Conservation (phyloP, 768 basidiomycete genomes). For the Boletus reticulatus region DNA sequence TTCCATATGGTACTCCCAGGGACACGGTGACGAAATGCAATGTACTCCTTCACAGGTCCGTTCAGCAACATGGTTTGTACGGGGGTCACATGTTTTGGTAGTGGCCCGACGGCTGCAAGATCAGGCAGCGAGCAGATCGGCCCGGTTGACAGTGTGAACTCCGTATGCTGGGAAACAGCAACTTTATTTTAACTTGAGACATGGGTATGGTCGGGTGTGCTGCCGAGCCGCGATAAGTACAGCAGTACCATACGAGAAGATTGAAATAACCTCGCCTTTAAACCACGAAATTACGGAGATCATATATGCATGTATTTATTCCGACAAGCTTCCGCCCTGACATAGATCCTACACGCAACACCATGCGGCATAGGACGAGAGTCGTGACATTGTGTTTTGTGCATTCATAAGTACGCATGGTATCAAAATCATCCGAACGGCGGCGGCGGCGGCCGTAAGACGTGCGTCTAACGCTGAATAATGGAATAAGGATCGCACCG, state of each 20-base stretch:
- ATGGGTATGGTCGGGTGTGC: neutral
- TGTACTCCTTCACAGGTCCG: too few relatives aligned
- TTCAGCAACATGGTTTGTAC: too few relatives aligned
- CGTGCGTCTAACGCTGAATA: neutral
- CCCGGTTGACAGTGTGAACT: too few relatives aligned
- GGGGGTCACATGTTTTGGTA: too few relatives aligned
- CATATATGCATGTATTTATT: neutral
- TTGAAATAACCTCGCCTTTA: neutral
- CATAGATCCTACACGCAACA: neutral
- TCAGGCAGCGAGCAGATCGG: too few relatives aligned
- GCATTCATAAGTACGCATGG: neutral
- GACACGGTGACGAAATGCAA: too few relatives aligned
- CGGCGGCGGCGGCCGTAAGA: neutral
- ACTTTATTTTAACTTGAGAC: neutral
- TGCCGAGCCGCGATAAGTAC: neutral
- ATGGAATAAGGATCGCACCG: neutral
- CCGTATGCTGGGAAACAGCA: neutral
- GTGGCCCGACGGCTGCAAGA: too few relatives aligned
- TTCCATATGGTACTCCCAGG: too few relatives aligned
- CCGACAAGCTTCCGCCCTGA: neutral
- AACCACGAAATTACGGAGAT: neutral
- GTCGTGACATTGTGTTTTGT: neutral
- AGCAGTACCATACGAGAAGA: neutral
- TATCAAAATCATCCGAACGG: neutral
- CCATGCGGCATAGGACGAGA: slow-evolving; percentile 2